Conservation (phyloP, 192 early-diverging fungal genomes). For the Gryganskiella cystojenkinii region DNA sequence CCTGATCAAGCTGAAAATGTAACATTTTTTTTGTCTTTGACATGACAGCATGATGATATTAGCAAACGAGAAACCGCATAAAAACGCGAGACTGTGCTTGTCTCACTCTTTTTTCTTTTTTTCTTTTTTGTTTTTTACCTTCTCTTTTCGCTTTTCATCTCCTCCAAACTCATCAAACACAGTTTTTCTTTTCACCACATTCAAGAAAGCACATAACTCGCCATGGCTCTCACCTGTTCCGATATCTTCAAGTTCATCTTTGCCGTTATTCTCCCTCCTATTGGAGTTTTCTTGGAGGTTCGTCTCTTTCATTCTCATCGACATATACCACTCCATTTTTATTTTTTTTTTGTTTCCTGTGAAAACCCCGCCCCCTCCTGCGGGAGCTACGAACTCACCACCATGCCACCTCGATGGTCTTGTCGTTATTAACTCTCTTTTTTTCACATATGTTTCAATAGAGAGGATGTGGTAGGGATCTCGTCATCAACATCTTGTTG, state of each 20-base stretch:
- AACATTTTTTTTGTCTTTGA: too few relatives aligned
- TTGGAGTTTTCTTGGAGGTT: constrained; percentile 61
- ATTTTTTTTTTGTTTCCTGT: background rate
- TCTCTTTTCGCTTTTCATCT: background rate
- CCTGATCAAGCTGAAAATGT: too few relatives aligned
- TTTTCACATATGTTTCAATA: constrained; percentile 7
- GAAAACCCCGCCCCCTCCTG: background rate
- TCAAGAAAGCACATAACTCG: background rate
- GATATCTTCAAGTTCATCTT: constrained; percentile 64
- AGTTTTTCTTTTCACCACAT: too few relatives aligned
- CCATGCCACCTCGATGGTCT: background rate
- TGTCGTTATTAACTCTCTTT: background rate
- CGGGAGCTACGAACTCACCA: background rate
- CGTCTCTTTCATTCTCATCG: background rate
- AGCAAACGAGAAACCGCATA: too few relatives aligned
- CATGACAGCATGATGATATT: too few relatives aligned
- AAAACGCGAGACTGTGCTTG: too few relatives aligned
- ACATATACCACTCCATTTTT: background rate
- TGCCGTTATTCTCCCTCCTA: constrained; percentile 60
- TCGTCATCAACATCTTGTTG: constrained; percentile 76
- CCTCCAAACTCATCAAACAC: constrained; percentile 2
- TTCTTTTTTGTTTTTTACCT: background rate
- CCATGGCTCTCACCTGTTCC: constrained; percentile 58
- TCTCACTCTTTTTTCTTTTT: too few relatives aligned
- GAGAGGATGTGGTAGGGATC: constrained; percentile 63